Evolutionary conservation across 495 filamentous ascomycete genomes (phyloP), one percentile per base, ranked within the genome.

Genomic region (Thermothielavioides terrestris): DNA sequence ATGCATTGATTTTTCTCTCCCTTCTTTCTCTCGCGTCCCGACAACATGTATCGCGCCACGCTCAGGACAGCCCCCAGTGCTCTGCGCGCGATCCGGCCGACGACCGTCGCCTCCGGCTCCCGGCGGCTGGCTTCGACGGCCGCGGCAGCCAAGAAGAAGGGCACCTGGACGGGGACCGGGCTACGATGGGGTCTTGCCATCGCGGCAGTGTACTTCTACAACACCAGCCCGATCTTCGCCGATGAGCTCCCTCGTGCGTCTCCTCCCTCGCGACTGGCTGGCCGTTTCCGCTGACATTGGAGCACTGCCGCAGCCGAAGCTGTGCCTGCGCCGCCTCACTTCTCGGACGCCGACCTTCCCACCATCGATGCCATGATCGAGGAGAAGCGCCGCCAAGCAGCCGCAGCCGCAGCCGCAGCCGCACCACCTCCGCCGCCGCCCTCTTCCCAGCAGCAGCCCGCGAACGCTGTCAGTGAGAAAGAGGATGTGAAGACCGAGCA

Each of bases 141-240:
- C 56, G 72, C 85, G 45, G 68, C 81, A 4, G 60, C 70, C 45
- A 74, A 80, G 57, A 85, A 82, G 68, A 85, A 82, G 67, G 76
- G 88, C 62, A 84, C 81, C 59, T 95, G 86, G 89, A 96, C 87
- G 76, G 86, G 78, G 57, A 75, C 79, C n/a, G 74, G 70, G 7
- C 57, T 74, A 49, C 76, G 90, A 66, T 82, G 87, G 76, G 88
- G 81, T 46, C 57, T 92, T 38, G 89, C 88, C n/a, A 70, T 66
- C 42, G 89, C 73, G 20, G 78, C 79, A n/a, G 64, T 95, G 27
- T 98, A 96, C 72, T 95, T 82, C 63, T 98, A 96, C 67, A 90
- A 89, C 68, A 96, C 89, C 34, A 89, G 82, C 64, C 77, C 77
- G 53, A 73, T 85, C 31, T 97, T 98, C 67, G 85, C 89, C 11